Percentiles rank a stretch among this genome's conserved stretches.
phyloP scores from a whole-genome alignment of 2,329 filamentous ascomycete genomes.

The Epichloe sp. region DNA sequence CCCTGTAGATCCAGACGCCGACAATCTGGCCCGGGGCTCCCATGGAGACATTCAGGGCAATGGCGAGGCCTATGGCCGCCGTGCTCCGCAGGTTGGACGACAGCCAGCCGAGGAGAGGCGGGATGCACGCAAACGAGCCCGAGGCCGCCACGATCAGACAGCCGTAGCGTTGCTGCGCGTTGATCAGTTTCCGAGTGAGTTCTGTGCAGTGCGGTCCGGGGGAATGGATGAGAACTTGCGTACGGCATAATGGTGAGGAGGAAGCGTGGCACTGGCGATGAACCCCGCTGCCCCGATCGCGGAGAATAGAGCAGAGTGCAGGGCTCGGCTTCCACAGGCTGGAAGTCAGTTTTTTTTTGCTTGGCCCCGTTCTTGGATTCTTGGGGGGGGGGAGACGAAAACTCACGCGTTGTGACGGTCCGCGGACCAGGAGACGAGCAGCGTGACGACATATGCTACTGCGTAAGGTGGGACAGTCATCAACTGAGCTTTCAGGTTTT shows the following conservation, averaged over 20 bases:
- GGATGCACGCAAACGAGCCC: conserved; percentile 56
- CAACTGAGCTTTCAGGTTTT: conserved; percentile 44
- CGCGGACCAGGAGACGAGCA: conserved; percentile 41
- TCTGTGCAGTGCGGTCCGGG: no score
- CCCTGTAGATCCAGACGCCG: conserved; percentile 62
- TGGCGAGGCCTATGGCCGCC: conserved; percentile 51
- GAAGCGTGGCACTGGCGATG: conserved; percentile 49
- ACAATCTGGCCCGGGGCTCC: conserved; percentile 58
- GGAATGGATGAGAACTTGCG: conserved; percentile 5
- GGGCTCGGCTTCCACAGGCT: conserved; percentile 17
- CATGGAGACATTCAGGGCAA: conserved; percentile 56
- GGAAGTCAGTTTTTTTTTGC: no score
- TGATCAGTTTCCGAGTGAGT: no score
- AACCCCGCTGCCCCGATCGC: conserved; percentile 35
- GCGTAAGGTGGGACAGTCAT: conserved; percentile 56
- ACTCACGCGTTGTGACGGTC: conserved; percentile 42
- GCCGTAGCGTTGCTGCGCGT: conserved; percentile 48
- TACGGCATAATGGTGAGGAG: conserved; percentile 31
- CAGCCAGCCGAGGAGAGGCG: conserved; percentile 58
- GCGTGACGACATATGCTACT: conserved; percentile 33
- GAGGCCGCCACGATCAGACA: conserved; percentile 55
- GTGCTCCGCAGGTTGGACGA: conserved; percentile 55
- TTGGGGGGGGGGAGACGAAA: neutral
- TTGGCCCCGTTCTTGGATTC: no score
- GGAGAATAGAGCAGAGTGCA: conserved; percentile 30